Evolutionary conservation across 495 filamentous ascomycete species (phyloP), one percentile per base, ranked within the genome.

Genomic region (Tuber melanosporum): DNA sequence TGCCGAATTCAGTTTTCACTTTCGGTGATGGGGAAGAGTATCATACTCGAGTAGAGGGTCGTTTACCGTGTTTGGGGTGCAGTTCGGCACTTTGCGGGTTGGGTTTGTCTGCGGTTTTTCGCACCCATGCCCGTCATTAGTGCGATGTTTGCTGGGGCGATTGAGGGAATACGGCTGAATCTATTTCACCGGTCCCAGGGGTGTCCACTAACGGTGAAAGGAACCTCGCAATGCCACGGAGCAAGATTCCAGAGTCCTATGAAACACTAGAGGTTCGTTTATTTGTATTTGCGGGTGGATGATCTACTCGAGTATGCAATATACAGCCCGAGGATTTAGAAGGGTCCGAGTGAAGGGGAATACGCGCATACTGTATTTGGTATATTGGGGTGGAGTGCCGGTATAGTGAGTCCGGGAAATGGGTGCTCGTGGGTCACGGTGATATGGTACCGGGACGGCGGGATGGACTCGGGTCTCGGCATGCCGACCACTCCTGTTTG

Each of bases 361-460:
- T n/a, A 15, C n/a, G n/a, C n/a, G 57, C 57, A 62, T 62, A 62
- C n/a, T 62, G 57, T 26, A 32, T 62, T 62, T 32, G 32, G 32
- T 32, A 32, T 62, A 32, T 6, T 62, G n/a, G 57, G 57, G 57
- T 10, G 14, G 57, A 62, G 57, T 32, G 32, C 32, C 32, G 32
- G 32, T 32, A 62, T 32, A 2, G 57, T 62, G 57, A 62, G n/a
- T 6, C 57, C 32, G 57, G 57, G 57, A 15, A 26, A 32, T 14
- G 57, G n/a, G 32, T 26, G 57, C n/a, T 62, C 57, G 57, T 62
- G n/a, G 57, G n/a, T 62, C 57, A 62, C n/a, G n/a, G 57, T 57
- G 52, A 57, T 57, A 32, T 8, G n/a, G 57, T 10, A 32, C n/a
- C 9, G 57, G 57, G 52, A 12, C 7, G 57, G 22, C n/a, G 57